These are phyloP conservation scores for Aquilaria malaccensis DNA, from an alignment of 345 rosid genomes.

Conservation along the genomic window DNA sequence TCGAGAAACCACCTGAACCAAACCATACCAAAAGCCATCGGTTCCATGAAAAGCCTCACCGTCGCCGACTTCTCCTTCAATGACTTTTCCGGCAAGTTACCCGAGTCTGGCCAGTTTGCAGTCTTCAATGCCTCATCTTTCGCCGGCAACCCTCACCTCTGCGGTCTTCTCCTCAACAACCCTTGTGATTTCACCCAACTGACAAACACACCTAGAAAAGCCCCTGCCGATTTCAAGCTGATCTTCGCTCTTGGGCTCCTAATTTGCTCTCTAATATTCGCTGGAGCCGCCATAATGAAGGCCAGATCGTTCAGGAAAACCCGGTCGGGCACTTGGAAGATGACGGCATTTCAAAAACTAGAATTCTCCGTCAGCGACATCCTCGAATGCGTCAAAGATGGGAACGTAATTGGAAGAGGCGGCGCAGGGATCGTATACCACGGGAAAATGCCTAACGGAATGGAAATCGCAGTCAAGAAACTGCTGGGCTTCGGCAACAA, in stretches of 20 bases:
- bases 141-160: conserved; percentile 52
- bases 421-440: conserved; percentile 68
- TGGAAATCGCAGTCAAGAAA: conserved; percentile 59
- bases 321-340: conserved; percentile 35
- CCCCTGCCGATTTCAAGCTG: conserved; percentile 34
- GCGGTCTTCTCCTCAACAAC: conserved; percentile 34
- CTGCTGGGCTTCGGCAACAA: conserved; percentile 37
- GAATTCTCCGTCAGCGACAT: conserved; percentile 42
- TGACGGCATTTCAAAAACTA: conserved; percentile 62
- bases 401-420: conserved; percentile 61
- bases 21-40: conserved; percentile 36
- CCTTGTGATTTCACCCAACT: conserved; percentile 32
- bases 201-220: conserved; percentile 20
- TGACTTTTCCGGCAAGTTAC: conserved; percentile 49
- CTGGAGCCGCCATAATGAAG: conserved; percentile 38
- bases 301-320: conserved; percentile 34
- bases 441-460: conserved; percentile 51
- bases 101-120: conserved; percentile 50
- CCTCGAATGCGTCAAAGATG: conserved; percentile 57
- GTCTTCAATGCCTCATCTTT: conserved; percentile 54
- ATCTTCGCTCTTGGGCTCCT: conserved; percentile 49
- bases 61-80: conserved; percentile 65
- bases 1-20: conserved; percentile 50
- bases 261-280: conserved; percentile 39
- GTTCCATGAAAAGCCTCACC: conserved; percentile 55